These are phyloP conservation scores for Hericium alpestre DNA, from an alignment of 768 basidiomycete species.

Conservation along the genomic window DNA sequence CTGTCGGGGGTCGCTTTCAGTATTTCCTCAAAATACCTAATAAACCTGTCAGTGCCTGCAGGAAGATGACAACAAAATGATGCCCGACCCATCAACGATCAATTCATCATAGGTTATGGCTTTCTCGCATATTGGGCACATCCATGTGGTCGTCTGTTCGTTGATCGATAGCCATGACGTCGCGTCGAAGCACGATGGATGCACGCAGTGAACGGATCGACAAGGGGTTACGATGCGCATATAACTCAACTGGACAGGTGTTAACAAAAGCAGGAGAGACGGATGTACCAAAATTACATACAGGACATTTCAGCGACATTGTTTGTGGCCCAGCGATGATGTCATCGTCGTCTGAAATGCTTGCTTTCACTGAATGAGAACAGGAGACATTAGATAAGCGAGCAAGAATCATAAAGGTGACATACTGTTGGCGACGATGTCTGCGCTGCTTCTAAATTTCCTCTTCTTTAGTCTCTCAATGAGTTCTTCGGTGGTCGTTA, in stretches of 20 bases:
- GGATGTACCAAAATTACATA: constrained; percentile 28
- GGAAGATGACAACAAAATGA: neutral
- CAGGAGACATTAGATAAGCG: neutral
- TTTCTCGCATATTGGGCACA: constrained; percentile 89
- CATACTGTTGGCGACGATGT: constrained; percentile 62
- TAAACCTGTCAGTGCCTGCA: neutral
- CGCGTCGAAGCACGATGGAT: constrained; percentile 93
- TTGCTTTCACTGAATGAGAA: constrained; percentile 38
- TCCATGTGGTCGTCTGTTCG: constrained; percentile 93
- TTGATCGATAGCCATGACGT: constrained; percentile 89
- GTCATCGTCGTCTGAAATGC: constrained; percentile 64
- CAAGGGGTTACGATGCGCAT: constrained; percentile 76
- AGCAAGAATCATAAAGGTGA: constrained; percentile 5
- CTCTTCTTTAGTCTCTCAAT: constrained; percentile 60
- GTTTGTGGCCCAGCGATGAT: constrained; percentile 84
- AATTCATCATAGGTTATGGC: constrained; percentile 69
- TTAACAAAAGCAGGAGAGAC: neutral
- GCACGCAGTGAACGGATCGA: constrained; percentile 79
- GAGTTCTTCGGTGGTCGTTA: constrained; percentile 56
- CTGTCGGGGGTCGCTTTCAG: constrained; percentile 64
- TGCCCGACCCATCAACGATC: constrained; percentile 81
- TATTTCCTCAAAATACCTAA: constrained; percentile 82
- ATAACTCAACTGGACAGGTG: constrained; percentile 57
- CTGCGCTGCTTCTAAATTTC: constrained; percentile 51
- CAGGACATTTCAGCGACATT: constrained; percentile 90